Base-by-base conservation (phyloP, 2,329 filamentous ascomycete genomes). In the Pyricularia sp. region DNA sequence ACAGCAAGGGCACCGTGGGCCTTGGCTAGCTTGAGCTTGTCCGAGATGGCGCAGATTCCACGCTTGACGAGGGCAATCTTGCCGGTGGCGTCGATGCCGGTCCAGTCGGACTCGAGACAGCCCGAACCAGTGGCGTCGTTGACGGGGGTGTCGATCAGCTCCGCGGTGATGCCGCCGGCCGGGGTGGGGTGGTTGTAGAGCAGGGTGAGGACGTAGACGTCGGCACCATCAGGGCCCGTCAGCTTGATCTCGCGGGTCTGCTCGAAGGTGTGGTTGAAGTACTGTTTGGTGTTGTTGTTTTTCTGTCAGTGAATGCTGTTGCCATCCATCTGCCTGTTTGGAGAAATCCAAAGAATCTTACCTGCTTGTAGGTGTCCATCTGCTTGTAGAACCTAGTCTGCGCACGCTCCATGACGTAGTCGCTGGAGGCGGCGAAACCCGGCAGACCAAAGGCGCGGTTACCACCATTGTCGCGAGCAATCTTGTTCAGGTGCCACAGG, bases 371-470 rank as follows among this genome's bases (percentile, higher is more conserved):
- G 13, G 78, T 81, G 68, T 81, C 74, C 60, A 81, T 73, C 62
- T 79, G 70, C 62, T 76, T 73, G 64, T 71, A 71, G 66, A 79
- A 77, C 26, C 75, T 74, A 35, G 68, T 74, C 66, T 73, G 68
- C 13, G 75, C 72, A 13, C 80, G 79, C 64, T 79, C 78, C 5
- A 83, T 75, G 65, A 87, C 74, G 69, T 81, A 86, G 68, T 87
- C 82, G 22, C 82, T 73, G 0, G 83, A 86, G 1, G 82, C 84
- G 63, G 79, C 78, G 76, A 81, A 87, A 16, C 84, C 84, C 1
- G 83, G 82, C 10, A 82, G 74, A 16, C 84, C 84, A 66, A 84
- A 86, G 5, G 84, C 84, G 63, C 84, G 78, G 72, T 85, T 86
- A 19, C 83, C 84, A 53, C 81, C 82, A 69, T 87, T 82, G 63